A percentile compares a stretch with the other conserved stretches of the same genome.
phyloP scores from a whole-genome alignment of 106 monocot species.

The Agapanthus africanus region DNA sequence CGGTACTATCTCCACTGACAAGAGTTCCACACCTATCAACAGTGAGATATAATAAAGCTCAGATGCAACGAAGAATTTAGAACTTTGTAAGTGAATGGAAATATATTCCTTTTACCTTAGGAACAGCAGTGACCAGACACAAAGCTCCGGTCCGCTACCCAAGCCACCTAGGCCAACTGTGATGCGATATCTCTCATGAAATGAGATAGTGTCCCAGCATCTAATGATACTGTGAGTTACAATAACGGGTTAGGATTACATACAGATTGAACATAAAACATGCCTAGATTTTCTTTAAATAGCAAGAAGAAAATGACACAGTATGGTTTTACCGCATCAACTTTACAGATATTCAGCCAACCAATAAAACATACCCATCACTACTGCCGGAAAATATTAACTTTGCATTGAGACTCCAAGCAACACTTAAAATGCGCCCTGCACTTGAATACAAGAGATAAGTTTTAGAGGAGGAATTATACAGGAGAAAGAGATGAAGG shows the following conservation, averaged over 20 bases:
- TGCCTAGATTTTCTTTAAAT: neutral
- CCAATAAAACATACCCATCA: conserved; percentile 68
- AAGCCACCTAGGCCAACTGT: conserved; percentile 81
- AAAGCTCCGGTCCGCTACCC: conserved; percentile 61
- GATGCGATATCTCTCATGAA: conserved; percentile 66
- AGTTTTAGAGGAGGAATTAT: neutral
- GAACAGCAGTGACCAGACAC: conserved; percentile 82
- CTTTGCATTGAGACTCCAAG: conserved; percentile 85
- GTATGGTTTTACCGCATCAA: neutral
- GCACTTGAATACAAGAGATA: conserved; percentile 7
- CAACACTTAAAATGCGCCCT: conserved; percentile 82
- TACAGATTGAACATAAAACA: neutral
- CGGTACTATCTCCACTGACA: conserved; percentile 93
- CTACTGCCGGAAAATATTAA: conserved; percentile 81
- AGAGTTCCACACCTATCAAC: conserved; percentile 68
- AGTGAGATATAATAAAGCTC: neutral
- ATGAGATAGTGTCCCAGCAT: conserved; percentile 68
- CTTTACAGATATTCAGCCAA: neutral
- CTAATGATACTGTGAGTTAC: conserved; percentile 60
- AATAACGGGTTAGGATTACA: neutral
- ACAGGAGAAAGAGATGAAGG: neutral
- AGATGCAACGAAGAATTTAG: conserved; percentile 10
- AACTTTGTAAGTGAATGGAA: neutral
- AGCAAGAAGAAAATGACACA: neutral
- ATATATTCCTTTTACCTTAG: conserved; percentile 42